These are phyloP conservation scores for Cairneyella variabilis DNA, from an alignment of 495 filamentous ascomycete species.

Conservation along the genomic window DNA sequence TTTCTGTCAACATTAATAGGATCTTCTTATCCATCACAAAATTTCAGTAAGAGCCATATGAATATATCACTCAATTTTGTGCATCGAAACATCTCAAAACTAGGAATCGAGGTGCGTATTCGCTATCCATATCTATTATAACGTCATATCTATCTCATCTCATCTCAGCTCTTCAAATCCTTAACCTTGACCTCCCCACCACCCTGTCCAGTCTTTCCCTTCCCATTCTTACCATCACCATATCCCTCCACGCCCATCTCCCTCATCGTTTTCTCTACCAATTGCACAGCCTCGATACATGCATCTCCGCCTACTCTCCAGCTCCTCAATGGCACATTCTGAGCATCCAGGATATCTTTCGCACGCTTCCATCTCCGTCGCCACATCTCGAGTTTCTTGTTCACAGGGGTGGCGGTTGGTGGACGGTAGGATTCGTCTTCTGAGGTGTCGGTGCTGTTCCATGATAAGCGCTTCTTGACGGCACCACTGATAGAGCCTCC, in stretches of 20 bases:
- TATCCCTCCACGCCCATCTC: conserved; percentile 31
- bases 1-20: no score
- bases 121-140: no score
- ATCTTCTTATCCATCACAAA: no score
- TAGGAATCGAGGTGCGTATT: no score
- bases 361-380: conserved; percentile 71
- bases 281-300: conserved; percentile 43
- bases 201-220: conserved; percentile 18
- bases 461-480: conserved; percentile 13
- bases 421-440: conserved; percentile 18
- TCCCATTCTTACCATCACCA: conserved; percentile 23
- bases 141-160: no score
- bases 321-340: conserved; percentile 71
- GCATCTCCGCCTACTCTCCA: conserved; percentile 89
- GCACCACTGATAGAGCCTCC: conserved; percentile 12
- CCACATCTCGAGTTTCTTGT: conserved; percentile 86
- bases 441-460: conserved; percentile 18
- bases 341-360: conserved; percentile 58
- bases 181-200: conserved; percentile 27
- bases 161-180: conserved; percentile 23
- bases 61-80: no score
- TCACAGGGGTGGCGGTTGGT: conserved; percentile 39
- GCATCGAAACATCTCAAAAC: no score
- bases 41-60: no score
- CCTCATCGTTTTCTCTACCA: conserved; percentile 40